Conservation (phyloP, 2,329 filamentous ascomycete genomes). For the Pestalotiopsis sp. region DNA sequence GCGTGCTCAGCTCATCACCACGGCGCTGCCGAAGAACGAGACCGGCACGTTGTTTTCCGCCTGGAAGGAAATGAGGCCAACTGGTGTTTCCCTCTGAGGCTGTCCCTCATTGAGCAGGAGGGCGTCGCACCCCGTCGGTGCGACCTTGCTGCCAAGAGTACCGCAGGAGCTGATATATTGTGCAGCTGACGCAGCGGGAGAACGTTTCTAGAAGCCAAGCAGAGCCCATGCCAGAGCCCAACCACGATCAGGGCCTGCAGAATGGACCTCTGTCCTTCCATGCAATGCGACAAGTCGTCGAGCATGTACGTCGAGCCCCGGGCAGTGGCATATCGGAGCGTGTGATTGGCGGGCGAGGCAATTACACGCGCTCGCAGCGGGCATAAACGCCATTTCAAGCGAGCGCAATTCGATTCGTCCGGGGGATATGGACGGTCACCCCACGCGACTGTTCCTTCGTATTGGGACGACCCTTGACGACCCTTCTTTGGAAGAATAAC, state of each 20-base stretch:
- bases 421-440: not conserved
- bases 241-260: not conserved
- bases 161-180: not conserved
- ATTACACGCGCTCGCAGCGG: not conserved
- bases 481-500: not conserved
- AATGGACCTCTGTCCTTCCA: not conserved
- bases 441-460: not conserved
- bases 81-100: not conserved
- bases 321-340: not conserved
- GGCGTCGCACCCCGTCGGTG: not conserved
- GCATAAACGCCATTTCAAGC: slow-evolving; percentile 3
- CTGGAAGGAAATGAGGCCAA: not conserved
- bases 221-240: not conserved
- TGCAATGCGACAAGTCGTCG: not conserved
- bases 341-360: not conserved
- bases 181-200: not conserved
- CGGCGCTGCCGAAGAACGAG: not conserved
- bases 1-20: not conserved
- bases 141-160: not conserved
- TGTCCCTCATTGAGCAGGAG: slow-evolving; percentile 6
- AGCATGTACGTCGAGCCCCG: not conserved
- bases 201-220: slow-evolving; percentile 5
- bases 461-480: not conserved
- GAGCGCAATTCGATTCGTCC: slow-evolving; percentile 1
- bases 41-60: not conserved